Evolutionary conservation across 1,139 yeast genomes (phyloP), one percentile per base, ranked within the genome.

Genomic region (Groenewaldozyma auringiensis): DNA sequence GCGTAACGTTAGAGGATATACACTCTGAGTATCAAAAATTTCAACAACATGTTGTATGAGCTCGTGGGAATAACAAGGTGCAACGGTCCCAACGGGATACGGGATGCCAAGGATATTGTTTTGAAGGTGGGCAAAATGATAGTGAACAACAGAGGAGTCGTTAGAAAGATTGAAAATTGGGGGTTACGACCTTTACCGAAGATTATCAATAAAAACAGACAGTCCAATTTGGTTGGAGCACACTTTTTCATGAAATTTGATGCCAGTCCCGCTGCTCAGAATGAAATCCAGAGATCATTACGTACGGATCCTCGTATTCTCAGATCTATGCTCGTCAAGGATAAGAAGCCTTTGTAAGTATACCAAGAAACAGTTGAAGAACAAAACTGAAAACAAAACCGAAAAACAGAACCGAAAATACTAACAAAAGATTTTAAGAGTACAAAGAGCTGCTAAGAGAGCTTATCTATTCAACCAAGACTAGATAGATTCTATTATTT

Each of bases 1-100:
- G n/a, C n/a, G n/a, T n/a, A n/a, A n/a, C n/a, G n/a, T n/a, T n/a
- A n/a, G n/a, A n/a, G n/a, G n/a, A n/a, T n/a, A n/a, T n/a, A n/a
- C n/a, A n/a, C n/a, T n/a, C n/a, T n/a, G n/a, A n/a, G n/a, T n/a
- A n/a, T n/a, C n/a, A n/a, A n/a, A n/a, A n/a, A n/a, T n/a, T n/a
- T n/a, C n/a, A n/a, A n/a, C n/a, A n/a, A n/a, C 33, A 89, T 89
- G 97, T 76, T 87, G 51, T 89, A 89, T 72, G 97, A 89, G 70
- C 71, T 89, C 43, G 76, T 88, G 52, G 95, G 95, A 43, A 83
- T 88, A 54, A 88, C 95, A 18, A 86, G 96, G 20, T 53, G 54
- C 42, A 53, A 59, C 17, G 61, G 60, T 20, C 52, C 62, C 41
- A 49, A 54, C 47, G 65, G 59, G 18, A 54, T 56, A 37, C 53